Conservation (phyloP, 116 monocot genomes). For the Cymodocea nodosa region DNA sequence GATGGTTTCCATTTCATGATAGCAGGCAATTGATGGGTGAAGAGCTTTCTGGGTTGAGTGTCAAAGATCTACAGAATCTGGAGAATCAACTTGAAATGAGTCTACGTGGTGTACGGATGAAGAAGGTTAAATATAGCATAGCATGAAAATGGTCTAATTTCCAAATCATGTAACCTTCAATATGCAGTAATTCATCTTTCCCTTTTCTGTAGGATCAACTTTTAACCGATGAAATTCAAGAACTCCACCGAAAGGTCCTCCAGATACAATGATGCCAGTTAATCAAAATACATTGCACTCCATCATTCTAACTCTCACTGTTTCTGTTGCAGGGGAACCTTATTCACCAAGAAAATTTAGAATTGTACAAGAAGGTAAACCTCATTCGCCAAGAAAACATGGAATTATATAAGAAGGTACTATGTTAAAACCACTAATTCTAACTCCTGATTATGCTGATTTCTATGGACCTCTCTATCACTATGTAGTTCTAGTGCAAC, state of each 20-base stretch:
- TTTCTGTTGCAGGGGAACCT: conserved; percentile 12
- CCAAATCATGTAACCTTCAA: not conserved
- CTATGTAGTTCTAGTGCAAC: not conserved
- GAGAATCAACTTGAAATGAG: conserved; percentile 25
- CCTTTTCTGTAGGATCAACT: conserved; percentile 21
- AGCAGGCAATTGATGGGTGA: conserved; percentile 26
- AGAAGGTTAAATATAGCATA: conserved; percentile 16
- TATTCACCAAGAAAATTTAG: conserved; percentile 16
- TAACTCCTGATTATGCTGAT: conserved; percentile 5
- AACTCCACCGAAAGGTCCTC: conserved; percentile 20
- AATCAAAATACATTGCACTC: conserved; percentile 11
- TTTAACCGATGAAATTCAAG: conserved; percentile 26
- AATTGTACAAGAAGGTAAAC: conserved; percentile 13
- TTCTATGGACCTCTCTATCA: not conserved
- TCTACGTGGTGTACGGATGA: conserved; percentile 16
- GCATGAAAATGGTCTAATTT: not conserved
- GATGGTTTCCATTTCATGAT: not conserved
- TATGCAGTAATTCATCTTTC: not conserved
- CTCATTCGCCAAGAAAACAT: conserved; percentile 9
- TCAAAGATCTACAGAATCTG: conserved; percentile 19
- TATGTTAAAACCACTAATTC: conserved; percentile 7
- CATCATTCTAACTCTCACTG: not conserved
- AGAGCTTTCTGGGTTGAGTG: conserved; percentile 14
- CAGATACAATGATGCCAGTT: not conserved
- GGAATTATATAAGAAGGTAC: conserved; percentile 14